Evolutionary conservation across 257 asterid species (phyloP), one percentile per base, ranked within the genome.

Genomic region (Nicotiana undulata): DNA sequence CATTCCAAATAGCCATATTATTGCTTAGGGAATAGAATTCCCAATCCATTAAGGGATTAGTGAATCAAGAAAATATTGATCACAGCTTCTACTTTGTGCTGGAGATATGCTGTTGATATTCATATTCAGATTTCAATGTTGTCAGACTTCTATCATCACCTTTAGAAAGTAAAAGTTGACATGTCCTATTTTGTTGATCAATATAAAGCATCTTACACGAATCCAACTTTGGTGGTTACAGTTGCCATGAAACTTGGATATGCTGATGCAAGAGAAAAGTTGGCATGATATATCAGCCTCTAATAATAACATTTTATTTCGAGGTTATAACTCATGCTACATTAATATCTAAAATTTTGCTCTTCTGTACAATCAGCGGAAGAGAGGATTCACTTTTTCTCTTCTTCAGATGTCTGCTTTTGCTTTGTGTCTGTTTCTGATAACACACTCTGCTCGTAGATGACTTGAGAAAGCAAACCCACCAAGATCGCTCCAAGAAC

Each of bases 251-350:
- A 70, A 81, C 88, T 86, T 87, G 81, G 75, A 80, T 78, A 6
- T 17, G 24, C 68, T 76, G 91, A 91, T 91, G 96, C 94, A 66
- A 91, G 85, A 90, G 56, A 61, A 79, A 87, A 77, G 74, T 83
- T 52, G 53, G 91, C 89, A 76, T 88, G 94, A 86, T 83, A 22
- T 88, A 89, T 89, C 79, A 88, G 90, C 94, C 85, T 86, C 94
- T 75, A 51, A 81, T 89, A 87, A 37, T 90, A 89, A 77, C 65
- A 55, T 86, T 88, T 89, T 90, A 85, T 85, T 75, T 82, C 12
- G 93, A 90, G 85, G 94, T 91, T 91, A 91, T 91, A 63, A 86
- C 84, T 83, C 98, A 88, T 72, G 93, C 92, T 75, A 94, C 90
- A 94, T 84, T 81, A 72, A 76, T 85, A 46, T 79, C n/a, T n/a